Base-by-base conservation (phyloP, 2,329 filamentous ascomycete species). In the Ophiocordyceps camponoti-saundersi region DNA sequence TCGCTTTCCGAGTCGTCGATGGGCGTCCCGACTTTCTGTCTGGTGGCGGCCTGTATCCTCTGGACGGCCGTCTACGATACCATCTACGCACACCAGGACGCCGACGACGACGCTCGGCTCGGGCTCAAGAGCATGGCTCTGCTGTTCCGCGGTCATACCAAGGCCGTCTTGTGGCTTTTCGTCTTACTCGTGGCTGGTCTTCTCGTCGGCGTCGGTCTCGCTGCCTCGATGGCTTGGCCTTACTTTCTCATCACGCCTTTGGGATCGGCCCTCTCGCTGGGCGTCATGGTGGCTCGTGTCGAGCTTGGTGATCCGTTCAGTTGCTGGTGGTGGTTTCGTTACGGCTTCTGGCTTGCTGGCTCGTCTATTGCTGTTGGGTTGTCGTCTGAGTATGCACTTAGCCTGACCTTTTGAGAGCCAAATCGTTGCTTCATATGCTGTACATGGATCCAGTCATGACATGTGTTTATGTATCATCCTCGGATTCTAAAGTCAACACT, bases 31-130 rank as follows among this genome's bases (percentile, higher is more conserved):
- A 54, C 53, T 13, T 46, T 50, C 3, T 55, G 53, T 43, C 52
- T 61, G 30, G 54, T 57, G 32, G 21, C 55, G n/a, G 59, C 59
- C 7, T 53, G 50, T 42, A 54, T 57, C 3, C 46, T 63, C 6
- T 63, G 60, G 60, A 57, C 54, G 7, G 48, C 59, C 45, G 56
- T 63, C 43, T 63, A 59, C 48, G 62, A 64, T 49, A 62, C 60
- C 8, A 59, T 64, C 43, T 64, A 64, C 47, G 61, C 60, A 6
- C 55, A 60, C 45, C 60, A 63, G 46, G 62, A 64, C 45, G 44
- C 60, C 6, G 51, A 50, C 18, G 61, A 64, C 32, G 62, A 64
- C 30, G 48, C 57, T 32, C 57, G 56, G 40, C 49, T 59, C 3
- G 61, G 61, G 3, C 50, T 65, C 16, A 59, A 58, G 50, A 61